Conservation (phyloP, 306 rosid species). For the Cucumis melo region DNA sequence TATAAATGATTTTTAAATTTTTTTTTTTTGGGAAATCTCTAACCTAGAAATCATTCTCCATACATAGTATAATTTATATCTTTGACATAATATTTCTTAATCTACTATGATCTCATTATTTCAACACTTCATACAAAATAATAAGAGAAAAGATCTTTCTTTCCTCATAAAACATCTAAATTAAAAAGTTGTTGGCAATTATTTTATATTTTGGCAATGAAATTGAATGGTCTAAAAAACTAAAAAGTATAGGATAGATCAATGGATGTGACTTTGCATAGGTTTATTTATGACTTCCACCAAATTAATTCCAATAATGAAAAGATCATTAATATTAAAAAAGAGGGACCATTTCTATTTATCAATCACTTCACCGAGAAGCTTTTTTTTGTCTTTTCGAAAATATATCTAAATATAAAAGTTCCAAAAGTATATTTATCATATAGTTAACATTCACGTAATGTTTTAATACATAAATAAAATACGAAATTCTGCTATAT, state of each 20-base stretch:
- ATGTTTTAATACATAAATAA: too few species aligned
- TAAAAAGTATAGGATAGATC: neutral
- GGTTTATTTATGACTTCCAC: constrained; percentile 1
- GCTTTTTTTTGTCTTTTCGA: neutral
- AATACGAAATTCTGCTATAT: too few species aligned
- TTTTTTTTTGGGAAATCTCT: neutral
- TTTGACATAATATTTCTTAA: neutral
- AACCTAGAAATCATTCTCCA: neutral
- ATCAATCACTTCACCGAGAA: neutral
- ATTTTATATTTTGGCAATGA: neutral
- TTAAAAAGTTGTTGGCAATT: neutral
- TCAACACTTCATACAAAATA: neutral
- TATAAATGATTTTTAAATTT: too few species aligned
- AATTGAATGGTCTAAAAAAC: neutral
- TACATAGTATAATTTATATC: neutral
- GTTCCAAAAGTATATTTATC: neutral
- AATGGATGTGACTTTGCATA: neutral
- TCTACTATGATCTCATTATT: neutral
- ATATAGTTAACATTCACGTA: too few species aligned
- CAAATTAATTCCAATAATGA: constrained; percentile 3
- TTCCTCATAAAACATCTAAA: neutral
- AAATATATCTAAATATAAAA: neutral
- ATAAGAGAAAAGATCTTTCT: neutral
- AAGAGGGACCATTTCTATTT: neutral
- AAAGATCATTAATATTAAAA: neutral